These are phyloP conservation scores for Microdochium trichocladiopsis DNA, from an alignment of 2,329 filamentous ascomycete species.

Conservation along the genomic window DNA sequence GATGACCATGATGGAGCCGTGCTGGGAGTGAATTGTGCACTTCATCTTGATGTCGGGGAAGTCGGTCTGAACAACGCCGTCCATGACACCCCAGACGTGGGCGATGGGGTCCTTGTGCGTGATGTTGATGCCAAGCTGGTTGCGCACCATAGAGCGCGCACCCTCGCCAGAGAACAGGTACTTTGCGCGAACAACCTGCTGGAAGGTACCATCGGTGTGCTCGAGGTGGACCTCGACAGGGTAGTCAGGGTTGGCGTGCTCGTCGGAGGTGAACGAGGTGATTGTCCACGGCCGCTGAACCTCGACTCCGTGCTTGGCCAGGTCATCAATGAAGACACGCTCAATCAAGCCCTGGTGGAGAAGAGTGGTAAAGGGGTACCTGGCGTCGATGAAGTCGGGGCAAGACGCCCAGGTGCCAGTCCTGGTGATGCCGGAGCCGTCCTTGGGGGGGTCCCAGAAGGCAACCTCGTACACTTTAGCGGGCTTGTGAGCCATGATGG, in stretches of 20 bases:
- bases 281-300: slow-evolving; percentile 62
- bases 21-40: slow-evolving; percentile 67
- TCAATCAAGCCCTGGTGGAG: slow-evolving; percentile 68
- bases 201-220: slow-evolving; percentile 65
- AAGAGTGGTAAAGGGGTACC: slow-evolving; percentile 64
- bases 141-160: slow-evolving; percentile 57
- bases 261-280: slow-evolving; percentile 51
- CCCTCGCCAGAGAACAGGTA: slow-evolving; percentile 69
- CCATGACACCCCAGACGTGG: slow-evolving; percentile 71
- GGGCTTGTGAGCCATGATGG: slow-evolving; percentile 81
- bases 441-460: slow-evolving; percentile 60
- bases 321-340: slow-evolving; percentile 59
- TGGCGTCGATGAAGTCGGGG: slow-evolving; percentile 71
- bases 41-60: slow-evolving; percentile 78
- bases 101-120: slow-evolving; percentile 63
- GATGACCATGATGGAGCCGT: slow-evolving; percentile 75
- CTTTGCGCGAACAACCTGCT: slow-evolving; percentile 61
- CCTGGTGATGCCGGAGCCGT: slow-evolving; percentile 50
- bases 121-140: slow-evolving; percentile 62
- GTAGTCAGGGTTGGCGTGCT: slow-evolving; percentile 52
- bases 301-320: slow-evolving; percentile 52
- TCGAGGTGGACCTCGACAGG: slow-evolving; percentile 74
- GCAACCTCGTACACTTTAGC: slow-evolving; percentile 77
- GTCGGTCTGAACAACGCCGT: slow-evolving; percentile 64
- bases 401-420: slow-evolving; percentile 81